A percentile compares a stretch with the other conserved stretches of the same genome.
Conservation (phyloP, 345 rosid species). For the Kernera saxatilis region DNA sequence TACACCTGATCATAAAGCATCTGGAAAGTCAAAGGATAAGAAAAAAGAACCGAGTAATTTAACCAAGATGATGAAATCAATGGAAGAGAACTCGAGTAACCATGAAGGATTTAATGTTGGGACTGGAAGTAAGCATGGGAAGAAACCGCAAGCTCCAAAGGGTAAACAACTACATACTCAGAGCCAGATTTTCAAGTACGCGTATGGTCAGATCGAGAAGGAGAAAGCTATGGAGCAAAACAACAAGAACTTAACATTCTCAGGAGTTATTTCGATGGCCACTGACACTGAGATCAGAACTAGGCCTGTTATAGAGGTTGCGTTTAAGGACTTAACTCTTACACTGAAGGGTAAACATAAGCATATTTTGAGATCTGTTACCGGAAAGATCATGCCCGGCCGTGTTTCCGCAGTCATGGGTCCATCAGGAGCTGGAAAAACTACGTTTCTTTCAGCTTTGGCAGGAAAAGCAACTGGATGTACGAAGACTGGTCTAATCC, state of each 20-base stretch:
- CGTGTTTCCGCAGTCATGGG: slow-evolving; percentile 99
- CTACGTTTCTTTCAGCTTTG: slow-evolving; percentile 85
- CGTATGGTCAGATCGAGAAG: slow-evolving; percentile 89
- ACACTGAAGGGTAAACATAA: slow-evolving; percentile 69
- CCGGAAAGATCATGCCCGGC: slow-evolving; percentile 81
- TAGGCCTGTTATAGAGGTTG: slow-evolving; percentile 74
- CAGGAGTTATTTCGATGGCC: slow-evolving; percentile 87
- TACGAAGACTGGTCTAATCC: slow-evolving; percentile 55
- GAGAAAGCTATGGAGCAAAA: slow-evolving; percentile 77
- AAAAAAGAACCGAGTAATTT: slow-evolving; percentile 49
- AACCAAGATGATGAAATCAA: slow-evolving; percentile 55
- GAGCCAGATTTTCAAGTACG: slow-evolving; percentile 86
- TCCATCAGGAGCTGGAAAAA: slow-evolving; percentile 94
- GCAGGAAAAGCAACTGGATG: slow-evolving; percentile 79
- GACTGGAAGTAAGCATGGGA: slow-evolving; percentile 50
- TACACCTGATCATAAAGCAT: slow-evolving; percentile 30
- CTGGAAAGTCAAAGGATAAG: slow-evolving; percentile 38
- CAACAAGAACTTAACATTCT: slow-evolving; percentile 65
- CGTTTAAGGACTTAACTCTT: slow-evolving; percentile 75
- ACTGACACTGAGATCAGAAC: slow-evolving; percentile 48
- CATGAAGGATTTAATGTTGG: slow-evolving; percentile 52
- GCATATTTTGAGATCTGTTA: slow-evolving; percentile 70
- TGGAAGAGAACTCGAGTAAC: slow-evolving; percentile 54
- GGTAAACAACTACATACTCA: slow-evolving; percentile 65
- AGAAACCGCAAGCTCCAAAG: slow-evolving; percentile 56